A percentile compares a stretch with the other conserved stretches of the same genome.
Evolutionary conservation across 2,329 filamentous ascomycete species (phyloP).

Genomic region (Cyphellophora europaea): DNA sequence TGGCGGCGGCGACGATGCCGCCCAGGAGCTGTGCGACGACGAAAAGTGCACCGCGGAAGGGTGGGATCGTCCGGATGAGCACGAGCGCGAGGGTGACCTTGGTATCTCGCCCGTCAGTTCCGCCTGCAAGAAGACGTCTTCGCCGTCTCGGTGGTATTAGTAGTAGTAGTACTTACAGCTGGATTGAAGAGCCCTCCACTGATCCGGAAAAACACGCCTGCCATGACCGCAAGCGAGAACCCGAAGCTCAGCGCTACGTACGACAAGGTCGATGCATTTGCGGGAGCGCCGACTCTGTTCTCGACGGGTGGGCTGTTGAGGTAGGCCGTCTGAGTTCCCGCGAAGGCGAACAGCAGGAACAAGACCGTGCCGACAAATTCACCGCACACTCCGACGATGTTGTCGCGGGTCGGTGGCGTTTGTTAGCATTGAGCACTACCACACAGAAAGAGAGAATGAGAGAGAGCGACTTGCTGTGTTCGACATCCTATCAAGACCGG

Average conservation of each 20-base stretch:
- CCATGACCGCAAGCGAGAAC: slow-evolving; percentile 39
- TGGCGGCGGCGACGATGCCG: slow-evolving; percentile 50
- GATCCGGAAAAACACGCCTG: slow-evolving; percentile 45
- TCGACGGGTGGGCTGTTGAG: slow-evolving; percentile 20
- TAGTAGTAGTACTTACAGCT: slow-evolving; percentile 24
- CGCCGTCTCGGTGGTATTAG: background rate
- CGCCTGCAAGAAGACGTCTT: background rate
- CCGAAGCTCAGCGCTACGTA: slow-evolving; percentile 29
- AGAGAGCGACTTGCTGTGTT: slow-evolving; percentile 1
- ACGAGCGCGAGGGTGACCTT: slow-evolving; percentile 48
- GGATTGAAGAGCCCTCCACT: slow-evolving; percentile 44
- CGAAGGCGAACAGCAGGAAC: slow-evolving; percentile 41
- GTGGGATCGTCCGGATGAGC: slow-evolving; percentile 45
- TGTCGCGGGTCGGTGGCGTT: slow-evolving; percentile 1
- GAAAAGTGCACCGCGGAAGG: slow-evolving; percentile 42
- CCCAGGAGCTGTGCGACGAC: slow-evolving; percentile 49
- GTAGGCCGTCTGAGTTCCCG: slow-evolving; percentile 33
- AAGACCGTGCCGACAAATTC: slow-evolving; percentile 45
- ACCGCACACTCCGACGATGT: slow-evolving; percentile 22
- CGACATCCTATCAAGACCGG: background rate
- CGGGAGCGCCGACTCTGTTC: slow-evolving; percentile 32
- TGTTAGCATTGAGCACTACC: no score
- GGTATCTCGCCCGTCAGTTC: slow-evolving; percentile 1
- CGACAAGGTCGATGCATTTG: background rate
- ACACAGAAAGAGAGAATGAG: background rate